A percentile compares a stretch with the other conserved stretches of the same genome.
Conservation (phyloP, 1,139 yeast genomes). For the Yamadazyma mexicana region DNA sequence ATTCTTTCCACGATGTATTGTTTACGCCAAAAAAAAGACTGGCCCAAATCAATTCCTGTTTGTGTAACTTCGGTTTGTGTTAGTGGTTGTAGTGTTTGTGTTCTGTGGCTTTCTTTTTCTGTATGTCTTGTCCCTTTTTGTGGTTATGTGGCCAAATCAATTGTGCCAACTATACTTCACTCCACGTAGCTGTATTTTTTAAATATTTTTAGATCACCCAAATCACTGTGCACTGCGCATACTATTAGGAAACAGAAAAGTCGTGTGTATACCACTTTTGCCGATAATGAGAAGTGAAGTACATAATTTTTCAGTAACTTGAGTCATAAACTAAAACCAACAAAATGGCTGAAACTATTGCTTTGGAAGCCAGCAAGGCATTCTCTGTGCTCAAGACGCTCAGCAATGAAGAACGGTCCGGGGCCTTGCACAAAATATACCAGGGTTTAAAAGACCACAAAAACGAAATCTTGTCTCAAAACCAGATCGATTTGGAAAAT, state of each 20-base stretch:
- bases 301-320: conserved; percentile 2
- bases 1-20: neutral
- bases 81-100: too few species aligned
- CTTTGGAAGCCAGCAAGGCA: conserved; percentile 74
- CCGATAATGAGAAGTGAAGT: neutral
- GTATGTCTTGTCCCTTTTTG: neutral
- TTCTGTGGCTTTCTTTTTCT: too few species aligned
- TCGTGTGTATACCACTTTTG: neutral
- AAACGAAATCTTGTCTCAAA: conserved; percentile 66
- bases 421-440: conserved; percentile 70
- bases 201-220: too few species aligned
- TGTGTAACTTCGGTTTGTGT: too few species aligned
- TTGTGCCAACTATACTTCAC: too few species aligned
- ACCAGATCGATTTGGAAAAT: conserved; percentile 67
- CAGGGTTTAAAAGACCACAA: conserved; percentile 62
- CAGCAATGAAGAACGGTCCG: conserved; percentile 68
- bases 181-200: too few species aligned
- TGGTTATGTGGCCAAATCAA: too few species aligned
- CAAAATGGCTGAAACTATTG: conserved; percentile 41
- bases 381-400: conserved; percentile 80
- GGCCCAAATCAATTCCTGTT: too few species aligned
- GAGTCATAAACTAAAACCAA: neutral
- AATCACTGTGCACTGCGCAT: too few species aligned
- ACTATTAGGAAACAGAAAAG: too few species aligned
- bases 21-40: neutral